These are phyloP conservation scores for Epithemia pelagica DNA, from an alignment of 108 stramenopile genomes.

Conservation along the genomic window DNA sequence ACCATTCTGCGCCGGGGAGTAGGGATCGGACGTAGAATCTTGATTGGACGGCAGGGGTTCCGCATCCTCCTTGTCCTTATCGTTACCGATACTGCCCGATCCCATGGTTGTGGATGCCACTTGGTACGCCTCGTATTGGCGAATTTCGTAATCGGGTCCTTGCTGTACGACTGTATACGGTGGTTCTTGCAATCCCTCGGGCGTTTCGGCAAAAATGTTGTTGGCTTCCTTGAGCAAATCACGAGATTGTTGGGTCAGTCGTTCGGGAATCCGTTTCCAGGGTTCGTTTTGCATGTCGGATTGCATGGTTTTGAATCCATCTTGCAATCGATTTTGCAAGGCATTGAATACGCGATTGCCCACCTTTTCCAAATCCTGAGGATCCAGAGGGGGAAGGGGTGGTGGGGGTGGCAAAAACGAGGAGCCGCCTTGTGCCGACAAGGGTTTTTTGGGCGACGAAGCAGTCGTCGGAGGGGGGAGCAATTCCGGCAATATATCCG, in stretches of 20 bases:
- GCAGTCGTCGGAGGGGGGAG: constrained; percentile 16
- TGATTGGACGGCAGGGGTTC: background rate
- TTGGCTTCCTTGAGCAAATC: constrained; percentile 58
- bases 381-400: constrained; percentile 27
- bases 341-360: constrained; percentile 60
- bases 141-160: constrained; percentile 71
- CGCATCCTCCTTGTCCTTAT: background rate
- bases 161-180: constrained; percentile 51
- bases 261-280: constrained; percentile 42
- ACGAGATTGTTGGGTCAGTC: constrained; percentile 57
- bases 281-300: constrained; percentile 67
- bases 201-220: constrained; percentile 75
- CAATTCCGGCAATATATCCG: constrained; percentile 70
- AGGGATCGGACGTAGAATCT: constrained; percentile 16
- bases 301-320: constrained; percentile 56
- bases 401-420: constrained; percentile 1
- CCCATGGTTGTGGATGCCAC: constrained; percentile 64
- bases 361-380: constrained; percentile 27
- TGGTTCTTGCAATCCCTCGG: constrained; percentile 74
- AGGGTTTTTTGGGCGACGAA: background rate
- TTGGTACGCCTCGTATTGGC: constrained; percentile 72
- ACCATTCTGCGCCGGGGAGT: constrained; percentile 49
- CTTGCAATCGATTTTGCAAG: constrained; percentile 56
- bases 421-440: background rate
- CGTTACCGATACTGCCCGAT: constrained; percentile 12